Base-by-base conservation (phyloP, 176 grass and related monocot genomes). In the Cenchrus fungigraminus region DNA sequence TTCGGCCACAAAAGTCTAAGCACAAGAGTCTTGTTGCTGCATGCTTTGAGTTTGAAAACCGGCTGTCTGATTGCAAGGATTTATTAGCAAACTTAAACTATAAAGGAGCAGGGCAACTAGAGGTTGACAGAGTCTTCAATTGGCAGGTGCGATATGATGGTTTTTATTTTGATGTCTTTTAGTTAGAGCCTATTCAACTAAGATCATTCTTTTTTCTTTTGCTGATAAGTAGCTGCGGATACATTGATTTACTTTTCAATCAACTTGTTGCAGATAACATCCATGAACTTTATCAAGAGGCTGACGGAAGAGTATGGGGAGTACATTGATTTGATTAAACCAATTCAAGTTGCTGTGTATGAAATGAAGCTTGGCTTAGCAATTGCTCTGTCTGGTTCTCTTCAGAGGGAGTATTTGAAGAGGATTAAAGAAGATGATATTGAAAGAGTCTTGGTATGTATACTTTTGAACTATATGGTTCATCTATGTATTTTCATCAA, bases 281-380 rank as follows among this genome's bases (percentile, higher is more conserved):
- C 93, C 40, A 74, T 80, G 13, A 88, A 79, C 63, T 93, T 98
- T 58, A 92, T 98, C 77, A 81, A 92, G 59, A 91, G 79, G 62
- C 87, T 98, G 46, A 93, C 93, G 60, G 93, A 98, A 61, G 91
- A 98, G 25, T 98, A 88, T 89, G 76, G 62, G 3, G 93, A 98
- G 60, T 98, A 93, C 90, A 16, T 68, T 70, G 95, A 98, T 87
- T 90, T 98, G 77, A 89, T 98, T 89, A 89, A 93, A 86, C 95
- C 95, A 85, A 78, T 95, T 84, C 95, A 95, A 95, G 93, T 98
- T 58, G 91, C 95, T 64, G 73, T 98, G 46, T 98, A 98, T 58
- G 95, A 98, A 90, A 92, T 98, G 95, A 98, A 98, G 84, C 87
- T 98, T 84, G 95, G 95, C 19, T 88, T 98, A 80, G 83, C 89